Percentiles rank a stretch among this genome's conserved stretches.
These are phyloP conservation scores for Atalantia buxifolia DNA, from an alignment of 345 rosid species.

Conservation along the genomic window DNA sequence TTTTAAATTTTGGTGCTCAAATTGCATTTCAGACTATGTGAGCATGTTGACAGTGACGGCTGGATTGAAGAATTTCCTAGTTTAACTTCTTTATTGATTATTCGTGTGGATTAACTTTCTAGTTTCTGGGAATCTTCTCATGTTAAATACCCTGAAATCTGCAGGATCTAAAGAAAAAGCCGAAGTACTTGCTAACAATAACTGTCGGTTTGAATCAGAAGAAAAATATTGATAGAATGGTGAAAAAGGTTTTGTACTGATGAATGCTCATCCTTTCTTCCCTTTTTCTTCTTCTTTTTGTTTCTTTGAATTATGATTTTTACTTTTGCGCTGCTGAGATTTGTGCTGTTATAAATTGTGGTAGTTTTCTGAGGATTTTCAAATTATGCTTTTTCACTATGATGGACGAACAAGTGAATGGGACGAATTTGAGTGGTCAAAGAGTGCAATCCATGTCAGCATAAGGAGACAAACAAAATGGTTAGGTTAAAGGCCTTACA, in stretches of 20 bases:
- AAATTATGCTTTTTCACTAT: slow-evolving; percentile 82
- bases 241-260: slow-evolving; percentile 61
- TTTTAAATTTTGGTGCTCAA: background rate
- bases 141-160: slow-evolving; percentile 14
- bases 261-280: background rate
- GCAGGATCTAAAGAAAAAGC: slow-evolving; percentile 82
- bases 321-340: slow-evolving; percentile 20
- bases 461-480: slow-evolving; percentile 84
- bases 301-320: background rate
- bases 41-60: background rate
- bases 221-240: slow-evolving; percentile 58
- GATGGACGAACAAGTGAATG: slow-evolving; percentile 89
- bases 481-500: slow-evolving; percentile 32
- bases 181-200: slow-evolving; percentile 76
- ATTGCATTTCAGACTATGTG: background rate
- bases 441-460: slow-evolving; percentile 70
- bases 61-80: background rate
- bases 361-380: slow-evolving; percentile 87
- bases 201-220: slow-evolving; percentile 83
- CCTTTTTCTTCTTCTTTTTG: background rate
- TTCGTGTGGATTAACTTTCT: background rate
- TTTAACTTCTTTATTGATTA: background rate
- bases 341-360: slow-evolving; percentile 27
- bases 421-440: slow-evolving; percentile 94
- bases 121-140: background rate